Evolutionary conservation across 1,139 yeast species (phyloP).

Genomic region (Yamadazyma dendronema): DNA sequence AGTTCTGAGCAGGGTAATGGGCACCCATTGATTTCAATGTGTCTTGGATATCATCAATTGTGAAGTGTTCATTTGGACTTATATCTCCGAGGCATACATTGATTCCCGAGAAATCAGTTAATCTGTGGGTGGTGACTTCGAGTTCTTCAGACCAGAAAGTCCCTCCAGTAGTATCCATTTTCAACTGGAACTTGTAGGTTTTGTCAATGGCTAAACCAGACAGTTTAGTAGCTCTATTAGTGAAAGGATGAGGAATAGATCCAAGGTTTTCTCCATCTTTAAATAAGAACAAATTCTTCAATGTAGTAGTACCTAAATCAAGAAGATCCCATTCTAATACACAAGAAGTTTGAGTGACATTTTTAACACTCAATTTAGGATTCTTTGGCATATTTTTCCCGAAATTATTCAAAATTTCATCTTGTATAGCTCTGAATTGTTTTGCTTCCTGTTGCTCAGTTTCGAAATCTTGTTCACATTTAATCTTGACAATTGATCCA

Average conservation of each 20-base stretch:
- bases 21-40: slow-evolving; percentile 79
- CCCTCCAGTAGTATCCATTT: slow-evolving; percentile 89
- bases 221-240: slow-evolving; percentile 79
- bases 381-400: slow-evolving; percentile 71
- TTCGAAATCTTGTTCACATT: slow-evolving; percentile 76
- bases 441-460: slow-evolving; percentile 62
- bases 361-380: slow-evolving; percentile 71
- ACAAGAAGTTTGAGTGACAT: slow-evolving; percentile 91
- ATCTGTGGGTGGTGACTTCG: slow-evolving; percentile 81
- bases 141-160: slow-evolving; percentile 65
- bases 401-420: slow-evolving; percentile 67
- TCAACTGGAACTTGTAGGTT: slow-evolving; percentile 73
- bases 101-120: slow-evolving; percentile 94
- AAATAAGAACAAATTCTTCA: slow-evolving; percentile 74
- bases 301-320: slow-evolving; percentile 77
- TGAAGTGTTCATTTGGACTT: slow-evolving; percentile 57
- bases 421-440: slow-evolving; percentile 65
- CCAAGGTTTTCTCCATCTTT: slow-evolving; percentile 82
- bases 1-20: slow-evolving; percentile 57
- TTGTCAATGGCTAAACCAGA: slow-evolving; percentile 91
- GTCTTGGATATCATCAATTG: slow-evolving; percentile 58
- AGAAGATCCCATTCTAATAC: slow-evolving; percentile 93
- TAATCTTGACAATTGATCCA: slow-evolving; percentile 88
- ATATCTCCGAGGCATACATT: slow-evolving; percentile 88
- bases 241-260: slow-evolving; percentile 79